Percentiles rank a stretch among this genome's conserved stretches.
Conservation (phyloP, 768 basidiomycete species). For the Phylloporus sp. region DNA sequence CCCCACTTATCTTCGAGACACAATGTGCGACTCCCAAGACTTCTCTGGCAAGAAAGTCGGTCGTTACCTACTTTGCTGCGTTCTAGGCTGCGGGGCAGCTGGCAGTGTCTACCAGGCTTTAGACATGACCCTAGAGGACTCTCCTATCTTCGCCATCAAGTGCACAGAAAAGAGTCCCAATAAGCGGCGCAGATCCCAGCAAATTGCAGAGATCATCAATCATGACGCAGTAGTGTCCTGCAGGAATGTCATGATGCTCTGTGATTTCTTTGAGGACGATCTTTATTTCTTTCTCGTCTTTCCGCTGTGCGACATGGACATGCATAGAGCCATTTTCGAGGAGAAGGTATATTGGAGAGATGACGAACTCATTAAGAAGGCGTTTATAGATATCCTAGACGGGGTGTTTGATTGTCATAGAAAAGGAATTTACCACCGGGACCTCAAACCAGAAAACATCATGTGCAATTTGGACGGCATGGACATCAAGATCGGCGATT, state of each 20-base stretch:
- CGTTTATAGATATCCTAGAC: conserved; percentile 75
- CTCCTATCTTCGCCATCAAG: conserved; percentile 64
- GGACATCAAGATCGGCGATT: conserved; percentile 65
- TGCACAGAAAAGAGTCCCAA: conserved; percentile 55
- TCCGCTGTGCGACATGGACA: conserved; percentile 59
- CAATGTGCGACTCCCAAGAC: conserved; percentile 20
- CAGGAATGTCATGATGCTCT: conserved; percentile 63
- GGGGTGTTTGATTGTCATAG: conserved; percentile 73
- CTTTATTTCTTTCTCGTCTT: conserved; percentile 64
- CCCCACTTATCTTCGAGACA: neutral
- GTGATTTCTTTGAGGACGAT: conserved; percentile 55
- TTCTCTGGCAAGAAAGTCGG: conserved; percentile 52
- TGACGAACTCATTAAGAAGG: conserved; percentile 55
- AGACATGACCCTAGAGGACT: conserved; percentile 40
- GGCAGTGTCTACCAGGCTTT: conserved; percentile 76
- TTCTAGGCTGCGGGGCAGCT: conserved; percentile 71
- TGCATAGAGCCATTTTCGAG: conserved; percentile 56
- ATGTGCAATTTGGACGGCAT: conserved; percentile 54
- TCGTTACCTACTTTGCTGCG: conserved; percentile 56
- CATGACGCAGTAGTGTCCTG: conserved; percentile 43
- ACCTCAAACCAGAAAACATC: conserved; percentile 85
- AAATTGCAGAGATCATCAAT: conserved; percentile 61
- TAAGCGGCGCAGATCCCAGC: conserved; percentile 52
- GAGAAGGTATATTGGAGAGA: conserved; percentile 50
- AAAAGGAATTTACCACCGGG: conserved; percentile 73